Base-by-base conservation (phyloP, 495 filamentous ascomycete genomes). In the Penicillium bovifimosum region DNA sequence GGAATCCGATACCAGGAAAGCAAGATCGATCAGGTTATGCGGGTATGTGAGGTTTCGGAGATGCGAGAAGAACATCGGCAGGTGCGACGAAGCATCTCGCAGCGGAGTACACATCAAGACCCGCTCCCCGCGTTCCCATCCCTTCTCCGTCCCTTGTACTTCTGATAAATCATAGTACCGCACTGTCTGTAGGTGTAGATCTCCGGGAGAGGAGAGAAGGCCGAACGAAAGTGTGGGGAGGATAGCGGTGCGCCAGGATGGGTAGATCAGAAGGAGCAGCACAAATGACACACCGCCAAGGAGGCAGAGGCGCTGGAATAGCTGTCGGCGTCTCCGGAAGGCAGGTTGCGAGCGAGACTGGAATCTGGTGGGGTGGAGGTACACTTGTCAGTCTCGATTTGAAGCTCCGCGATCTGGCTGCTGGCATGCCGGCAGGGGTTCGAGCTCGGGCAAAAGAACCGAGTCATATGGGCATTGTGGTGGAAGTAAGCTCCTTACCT, bases 61-160 rank as follows among this genome's bases (percentile, higher is more conserved):
- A 67, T 99, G 95, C 29, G 84, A 85, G 72, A 99, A 99, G 79
- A 99, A 97, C 93, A 99, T 96, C 36, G 87, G 86, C 6, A 99
- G 75, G 76, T 99, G 95, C 17, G 87, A 81, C 59, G 92, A 84
- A 18, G 95, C 95, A 68, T 99, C 95, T 63, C 95, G 84, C 41
- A 99, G 78, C 33, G 95, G 95, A 6, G 95, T 92, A 65, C 93
- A 96, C 65, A 99, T 83, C 38, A 99, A 78, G 57, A 99, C 93
- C 46, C 95, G 83, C 70, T 99, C 95, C 61, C 90, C 95, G 29
- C 87, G 77, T 64, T 96, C 91, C 93, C 93, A 97, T 9, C 93
- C 93, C 57, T 86, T 83, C 42, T 86, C 86, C 6, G 88, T 88
- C 17, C 93, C 93, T 60, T 95, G 87, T 10, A 92, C 86, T 64